A percentile compares a stretch with the other conserved stretches of the same genome.
Conservation (phyloP, 176 grass and related monocot species). For the Eleusine indica region DNA sequence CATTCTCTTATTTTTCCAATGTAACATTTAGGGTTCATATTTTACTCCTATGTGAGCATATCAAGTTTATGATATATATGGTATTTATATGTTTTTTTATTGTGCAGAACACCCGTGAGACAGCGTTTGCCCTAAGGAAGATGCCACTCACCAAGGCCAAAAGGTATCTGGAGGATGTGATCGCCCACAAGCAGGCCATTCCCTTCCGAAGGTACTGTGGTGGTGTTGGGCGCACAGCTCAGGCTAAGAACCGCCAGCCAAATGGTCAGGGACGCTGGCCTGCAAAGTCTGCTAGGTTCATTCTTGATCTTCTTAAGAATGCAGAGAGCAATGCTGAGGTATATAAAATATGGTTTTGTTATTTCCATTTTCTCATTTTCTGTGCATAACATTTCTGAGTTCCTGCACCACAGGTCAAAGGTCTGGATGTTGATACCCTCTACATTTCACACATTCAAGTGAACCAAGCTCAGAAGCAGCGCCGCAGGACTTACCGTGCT, state of each 20-base stretch:
- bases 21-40: not conserved
- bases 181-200: slow-evolving; percentile 94
- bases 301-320: slow-evolving; percentile 84
- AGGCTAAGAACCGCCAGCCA: slow-evolving; percentile 71
- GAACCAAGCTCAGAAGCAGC: slow-evolving; percentile 77
- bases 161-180: slow-evolving; percentile 92
- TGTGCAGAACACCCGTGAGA: slow-evolving; percentile 82
- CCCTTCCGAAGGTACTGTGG: slow-evolving; percentile 83
- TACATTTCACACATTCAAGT: slow-evolving; percentile 79
- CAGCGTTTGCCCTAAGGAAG: slow-evolving; percentile 77
- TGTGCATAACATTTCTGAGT: not conserved
- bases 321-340: slow-evolving; percentile 88
- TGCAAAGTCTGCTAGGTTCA: slow-evolving; percentile 74
- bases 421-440: slow-evolving; percentile 76
- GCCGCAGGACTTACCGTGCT: slow-evolving; percentile 69
- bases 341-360: not conserved
- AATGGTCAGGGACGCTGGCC: slow-evolving; percentile 93
- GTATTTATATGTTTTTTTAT: not conserved
- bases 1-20: slow-evolving; percentile 15
- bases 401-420: slow-evolving; percentile 51
- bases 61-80: not conserved
- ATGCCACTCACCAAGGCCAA: slow-evolving; percentile 73
- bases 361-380: not conserved
- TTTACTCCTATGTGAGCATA: no score
- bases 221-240: slow-evolving; percentile 89